These are phyloP conservation scores for Domatiomyces catenatus DNA, from an alignment of 2,329 filamentous ascomycete genomes.

Conservation along the genomic window DNA sequence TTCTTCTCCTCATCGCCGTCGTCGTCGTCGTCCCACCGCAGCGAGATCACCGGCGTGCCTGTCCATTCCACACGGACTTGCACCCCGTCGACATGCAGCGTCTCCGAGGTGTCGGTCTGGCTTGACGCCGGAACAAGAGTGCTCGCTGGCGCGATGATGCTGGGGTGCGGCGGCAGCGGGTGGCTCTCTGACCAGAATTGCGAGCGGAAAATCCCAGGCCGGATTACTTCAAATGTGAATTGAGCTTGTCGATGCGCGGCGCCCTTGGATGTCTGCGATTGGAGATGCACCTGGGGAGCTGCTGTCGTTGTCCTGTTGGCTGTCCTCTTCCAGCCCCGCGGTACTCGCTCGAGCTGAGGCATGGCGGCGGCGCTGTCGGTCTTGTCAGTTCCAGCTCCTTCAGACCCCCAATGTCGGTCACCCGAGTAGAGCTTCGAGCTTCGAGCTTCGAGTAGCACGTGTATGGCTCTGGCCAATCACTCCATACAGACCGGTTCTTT, in stretches of 20 bases:
- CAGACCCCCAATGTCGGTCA: too few species aligned
- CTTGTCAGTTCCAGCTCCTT: background rate
- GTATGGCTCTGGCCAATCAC: too few species aligned
- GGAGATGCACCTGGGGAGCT: conserved; percentile 19
- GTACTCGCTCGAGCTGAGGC: background rate
- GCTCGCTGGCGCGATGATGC: conserved; percentile 28
- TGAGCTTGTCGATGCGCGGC: conserved; percentile 29
- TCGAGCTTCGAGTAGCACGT: too few species aligned
- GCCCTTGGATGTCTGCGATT: conserved; percentile 27
- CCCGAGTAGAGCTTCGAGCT: too few species aligned
- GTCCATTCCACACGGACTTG: conserved; percentile 45
- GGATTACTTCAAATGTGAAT: conserved; percentile 49
- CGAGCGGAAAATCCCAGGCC: conserved; percentile 50
- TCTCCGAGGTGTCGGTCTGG: conserved; percentile 21
- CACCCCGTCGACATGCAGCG: conserved; percentile 34
- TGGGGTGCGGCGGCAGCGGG: conserved; percentile 48
- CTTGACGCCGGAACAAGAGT: conserved; percentile 6
- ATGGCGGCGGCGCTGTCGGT: background rate
- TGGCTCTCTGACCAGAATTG: conserved; percentile 49
- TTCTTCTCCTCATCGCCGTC: conserved; percentile 31
- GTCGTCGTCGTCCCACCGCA: conserved; percentile 36
- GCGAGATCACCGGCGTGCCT: conserved; percentile 41
- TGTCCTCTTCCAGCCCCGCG: background rate
- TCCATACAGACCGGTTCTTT: too few species aligned
- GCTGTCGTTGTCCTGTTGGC: background rate